Percentiles rank a stretch among this genome's conserved stretches.
Evolutionary conservation across 2,329 filamentous ascomycete genomes (phyloP).

Genomic region (Phoma sp.): DNA sequence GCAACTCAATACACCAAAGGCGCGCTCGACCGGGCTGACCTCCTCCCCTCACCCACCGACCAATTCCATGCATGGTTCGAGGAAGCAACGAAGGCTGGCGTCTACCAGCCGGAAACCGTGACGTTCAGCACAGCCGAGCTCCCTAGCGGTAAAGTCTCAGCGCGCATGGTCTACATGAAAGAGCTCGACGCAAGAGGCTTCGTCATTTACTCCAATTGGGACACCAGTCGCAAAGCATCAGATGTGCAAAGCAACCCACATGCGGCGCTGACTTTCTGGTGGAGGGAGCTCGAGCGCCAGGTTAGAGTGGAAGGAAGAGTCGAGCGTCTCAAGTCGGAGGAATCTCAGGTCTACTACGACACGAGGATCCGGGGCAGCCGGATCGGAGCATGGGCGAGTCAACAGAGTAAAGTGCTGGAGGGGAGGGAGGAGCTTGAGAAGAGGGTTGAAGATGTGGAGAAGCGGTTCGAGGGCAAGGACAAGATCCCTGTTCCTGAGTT

Average conservation of each 20-base stretch:
- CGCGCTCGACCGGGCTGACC: slow-evolving; percentile 66
- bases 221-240: slow-evolving; percentile 70
- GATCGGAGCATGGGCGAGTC: slow-evolving; percentile 91
- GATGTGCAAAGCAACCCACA: slow-evolving; percentile 77
- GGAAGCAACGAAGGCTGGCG: slow-evolving; percentile 65
- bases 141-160: slow-evolving; percentile 82
- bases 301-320: slow-evolving; percentile 84
- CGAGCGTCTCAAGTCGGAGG: slow-evolving; percentile 69
- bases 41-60: slow-evolving; percentile 69
- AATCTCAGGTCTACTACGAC: slow-evolving; percentile 72
- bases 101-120: slow-evolving; percentile 85
- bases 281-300: slow-evolving; percentile 85
- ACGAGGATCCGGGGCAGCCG: slow-evolving; percentile 77
- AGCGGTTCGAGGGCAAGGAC: slow-evolving; percentile 74
- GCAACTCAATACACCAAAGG: slow-evolving; percentile 78
- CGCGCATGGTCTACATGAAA: slow-evolving; percentile 92
- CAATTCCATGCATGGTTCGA: slow-evolving; percentile 95
- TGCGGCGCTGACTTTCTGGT: slow-evolving; percentile 88
- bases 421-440: slow-evolving; percentile 76
- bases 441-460: slow-evolving; percentile 78
- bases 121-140: slow-evolving; percentile 84
- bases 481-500: slow-evolving; percentile 90
- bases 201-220: slow-evolving; percentile 93
- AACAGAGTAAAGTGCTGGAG: slow-evolving; percentile 78
- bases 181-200: slow-evolving; percentile 85